Evolutionary conservation across 176 grass and related monocot genomes (phyloP).

Genomic region (Zizania latifolia): DNA sequence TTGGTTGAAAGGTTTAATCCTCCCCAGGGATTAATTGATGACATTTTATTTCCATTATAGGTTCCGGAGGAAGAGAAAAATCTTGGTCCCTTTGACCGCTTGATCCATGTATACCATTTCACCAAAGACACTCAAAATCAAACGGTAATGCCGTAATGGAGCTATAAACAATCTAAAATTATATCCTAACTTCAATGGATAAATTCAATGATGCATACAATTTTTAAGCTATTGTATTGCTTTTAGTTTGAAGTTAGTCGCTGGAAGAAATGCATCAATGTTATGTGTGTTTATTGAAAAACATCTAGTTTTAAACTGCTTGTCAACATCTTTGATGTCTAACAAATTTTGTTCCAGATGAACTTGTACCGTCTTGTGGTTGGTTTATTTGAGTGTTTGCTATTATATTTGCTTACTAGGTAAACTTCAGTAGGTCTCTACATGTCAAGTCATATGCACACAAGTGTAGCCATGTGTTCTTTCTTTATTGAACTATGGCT

Average conservation of each 20-base stretch:
- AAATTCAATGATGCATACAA: neutral
- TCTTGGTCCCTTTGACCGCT: conserved; percentile 74
- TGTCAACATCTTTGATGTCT: neutral
- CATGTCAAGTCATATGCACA: neutral
- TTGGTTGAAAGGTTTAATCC: neutral
- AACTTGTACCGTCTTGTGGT: neutral
- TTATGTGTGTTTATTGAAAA: conserved; percentile 4
- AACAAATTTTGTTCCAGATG: neutral
- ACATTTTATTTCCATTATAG: conserved; percentile 42
- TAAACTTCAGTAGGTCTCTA: neutral
- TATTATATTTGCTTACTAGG: neutral
- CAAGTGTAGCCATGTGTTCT: neutral
- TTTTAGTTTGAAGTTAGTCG: neutral
- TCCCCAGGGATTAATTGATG: neutral
- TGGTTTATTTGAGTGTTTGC: neutral
- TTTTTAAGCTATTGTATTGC: neutral
- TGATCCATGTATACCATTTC: conserved; percentile 98
- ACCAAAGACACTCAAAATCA: conserved; percentile 93
- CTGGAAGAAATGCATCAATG: neutral
- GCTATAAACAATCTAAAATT: conserved; percentile 6
- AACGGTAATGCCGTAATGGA: conserved; percentile 83
- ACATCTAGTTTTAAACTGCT: neutral
- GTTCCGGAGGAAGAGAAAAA: conserved; percentile 97
- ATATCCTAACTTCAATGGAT: neutral
- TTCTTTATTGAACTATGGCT: neutral